Conservation (phyloP, 1,284 basidiomycete species). For the Cryptococcus floricola region DNA sequence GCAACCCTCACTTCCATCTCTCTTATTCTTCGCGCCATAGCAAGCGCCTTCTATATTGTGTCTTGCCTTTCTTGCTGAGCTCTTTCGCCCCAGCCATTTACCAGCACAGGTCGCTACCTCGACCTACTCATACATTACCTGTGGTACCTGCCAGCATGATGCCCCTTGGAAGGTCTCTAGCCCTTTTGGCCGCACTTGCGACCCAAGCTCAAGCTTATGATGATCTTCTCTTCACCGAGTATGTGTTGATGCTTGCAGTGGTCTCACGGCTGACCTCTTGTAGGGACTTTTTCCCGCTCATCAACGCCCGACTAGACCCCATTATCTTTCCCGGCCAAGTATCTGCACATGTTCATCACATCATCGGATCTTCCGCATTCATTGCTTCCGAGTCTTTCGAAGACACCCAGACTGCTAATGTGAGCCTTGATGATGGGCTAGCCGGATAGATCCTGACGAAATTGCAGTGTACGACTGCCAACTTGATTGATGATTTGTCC, state of each 20-base stretch:
- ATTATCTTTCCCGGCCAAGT: conserved; percentile 42
- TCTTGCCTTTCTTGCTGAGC: background rate
- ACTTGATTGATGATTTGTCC: conserved; percentile 28
- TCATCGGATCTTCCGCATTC: conserved; percentile 45
- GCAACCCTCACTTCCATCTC: background rate
- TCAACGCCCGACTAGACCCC: conserved; percentile 61
- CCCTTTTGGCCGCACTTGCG: background rate
- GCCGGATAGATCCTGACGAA: background rate
- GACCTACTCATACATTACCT: background rate
- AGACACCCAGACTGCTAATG: conserved; percentile 12
- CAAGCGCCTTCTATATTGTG: background rate
- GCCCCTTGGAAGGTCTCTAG: background rate
- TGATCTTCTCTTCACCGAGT: conserved; percentile 6
- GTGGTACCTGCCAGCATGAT: background rate
- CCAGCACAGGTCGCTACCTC: background rate
- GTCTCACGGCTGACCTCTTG: conserved; percentile 1
- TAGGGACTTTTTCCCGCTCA: conserved; percentile 60
- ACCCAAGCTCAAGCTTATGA: background rate
- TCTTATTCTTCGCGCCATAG: background rate
- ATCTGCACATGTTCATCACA: conserved; percentile 45
- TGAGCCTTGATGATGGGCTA: background rate
- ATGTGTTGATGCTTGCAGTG: background rate
- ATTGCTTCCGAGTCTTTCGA: conserved; percentile 27
- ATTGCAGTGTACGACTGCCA: conserved; percentile 14
- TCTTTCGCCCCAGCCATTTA: background rate